Evolutionary conservation across 345 rosid species (phyloP).

Genomic region (Eucalyptus caleyi): DNA sequence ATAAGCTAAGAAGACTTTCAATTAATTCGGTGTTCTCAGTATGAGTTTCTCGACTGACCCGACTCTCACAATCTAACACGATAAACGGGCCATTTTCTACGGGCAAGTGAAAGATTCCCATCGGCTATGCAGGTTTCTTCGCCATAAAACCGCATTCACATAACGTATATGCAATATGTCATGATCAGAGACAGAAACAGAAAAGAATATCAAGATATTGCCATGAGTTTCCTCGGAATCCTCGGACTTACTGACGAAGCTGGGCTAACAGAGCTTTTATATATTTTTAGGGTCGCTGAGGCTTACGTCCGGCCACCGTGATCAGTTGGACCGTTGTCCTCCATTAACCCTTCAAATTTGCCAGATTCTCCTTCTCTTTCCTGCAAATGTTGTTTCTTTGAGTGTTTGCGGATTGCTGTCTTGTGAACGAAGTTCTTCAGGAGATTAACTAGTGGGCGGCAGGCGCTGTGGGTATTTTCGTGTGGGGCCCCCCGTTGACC

Average conservation of each 20-base stretch:
- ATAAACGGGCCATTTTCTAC: neutral
- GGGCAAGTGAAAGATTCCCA: neutral
- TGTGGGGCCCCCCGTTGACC: too few relatives aligned
- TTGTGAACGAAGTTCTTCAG: neutral
- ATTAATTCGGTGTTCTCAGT: neutral
- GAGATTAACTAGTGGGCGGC: too few relatives aligned
- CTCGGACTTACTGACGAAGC: accelerated
- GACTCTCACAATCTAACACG: neutral
- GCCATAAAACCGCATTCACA: neutral
- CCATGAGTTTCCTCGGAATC: neutral
- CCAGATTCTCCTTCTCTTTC: neutral
- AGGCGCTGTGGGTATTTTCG: too few relatives aligned
- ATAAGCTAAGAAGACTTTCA: neutral
- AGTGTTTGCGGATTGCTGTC: neutral
- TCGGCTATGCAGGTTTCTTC: neutral
- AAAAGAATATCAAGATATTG: neutral
- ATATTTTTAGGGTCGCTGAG: neutral
- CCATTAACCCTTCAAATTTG: neutral
- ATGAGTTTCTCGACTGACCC: neutral
- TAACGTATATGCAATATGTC: accelerated
- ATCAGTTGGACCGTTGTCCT: neutral
- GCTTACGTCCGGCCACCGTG: neutral
- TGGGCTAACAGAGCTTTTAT: neutral
- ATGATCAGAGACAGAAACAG: neutral
- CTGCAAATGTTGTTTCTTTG: neutral